Evolutionary conservation across 225 moss, liverwort and hornwort species (phyloP).

Genomic region (Pseudoscleropodium purum): DNA sequence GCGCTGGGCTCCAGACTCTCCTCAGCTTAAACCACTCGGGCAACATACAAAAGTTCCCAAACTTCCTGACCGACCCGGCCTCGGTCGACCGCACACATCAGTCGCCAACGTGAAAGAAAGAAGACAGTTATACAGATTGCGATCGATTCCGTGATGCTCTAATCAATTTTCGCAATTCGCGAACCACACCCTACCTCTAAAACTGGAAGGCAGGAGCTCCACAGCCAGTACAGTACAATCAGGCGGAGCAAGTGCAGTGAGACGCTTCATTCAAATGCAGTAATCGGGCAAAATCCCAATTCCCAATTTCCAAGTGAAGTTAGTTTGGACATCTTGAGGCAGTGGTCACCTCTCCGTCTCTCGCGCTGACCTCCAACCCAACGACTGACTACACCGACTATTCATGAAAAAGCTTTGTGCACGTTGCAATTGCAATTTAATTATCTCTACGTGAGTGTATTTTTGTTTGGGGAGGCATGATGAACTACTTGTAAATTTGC

Average conservation of each 20-base stretch:
- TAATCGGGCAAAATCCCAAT: background rate
- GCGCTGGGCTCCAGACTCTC: background rate
- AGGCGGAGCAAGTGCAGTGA: background rate
- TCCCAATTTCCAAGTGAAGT: background rate
- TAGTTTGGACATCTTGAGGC: background rate
- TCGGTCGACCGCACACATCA: background rate
- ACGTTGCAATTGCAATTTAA: background rate
- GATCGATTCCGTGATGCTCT: background rate
- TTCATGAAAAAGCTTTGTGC: too few relatives aligned
- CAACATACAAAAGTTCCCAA: background rate
- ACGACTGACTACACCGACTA: background rate
- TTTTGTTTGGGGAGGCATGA: background rate
- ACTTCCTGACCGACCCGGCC: background rate
- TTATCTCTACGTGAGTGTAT: background rate
- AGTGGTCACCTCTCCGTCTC: background rate
- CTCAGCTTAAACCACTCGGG: background rate
- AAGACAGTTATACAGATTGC: too few relatives aligned
- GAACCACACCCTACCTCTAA: background rate
- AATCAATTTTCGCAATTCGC: background rate
- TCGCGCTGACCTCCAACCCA: background rate
- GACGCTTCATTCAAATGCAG: background rate
- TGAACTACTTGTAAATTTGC: background rate
- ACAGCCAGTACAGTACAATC: background rate
- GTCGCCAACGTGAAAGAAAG: background rate
- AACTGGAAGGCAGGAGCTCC: background rate